Evolutionary conservation across 2,329 filamentous ascomycete genomes (phyloP).

Genomic region (Fusarium chaquense): DNA sequence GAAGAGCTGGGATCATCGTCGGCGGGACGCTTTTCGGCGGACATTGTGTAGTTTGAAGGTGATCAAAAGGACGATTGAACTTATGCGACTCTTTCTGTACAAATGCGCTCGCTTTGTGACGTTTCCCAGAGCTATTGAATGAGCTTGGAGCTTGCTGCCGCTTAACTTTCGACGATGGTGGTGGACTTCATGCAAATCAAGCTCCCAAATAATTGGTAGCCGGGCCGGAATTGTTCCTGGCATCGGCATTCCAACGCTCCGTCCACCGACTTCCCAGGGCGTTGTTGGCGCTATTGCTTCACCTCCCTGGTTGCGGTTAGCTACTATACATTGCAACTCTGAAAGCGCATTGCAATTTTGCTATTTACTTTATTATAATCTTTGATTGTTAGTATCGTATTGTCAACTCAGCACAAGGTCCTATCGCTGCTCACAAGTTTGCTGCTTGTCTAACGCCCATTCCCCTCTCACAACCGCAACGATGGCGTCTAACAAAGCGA

Average conservation of each 20-base stretch:
- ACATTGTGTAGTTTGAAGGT: slow-evolving; percentile 69
- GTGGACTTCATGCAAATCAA: slow-evolving; percentile 39
- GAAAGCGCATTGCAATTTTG: not conserved
- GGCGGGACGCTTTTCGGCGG: slow-evolving; percentile 91
- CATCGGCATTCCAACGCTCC: slow-evolving; percentile 41
- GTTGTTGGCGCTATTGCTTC: slow-evolving; percentile 38
- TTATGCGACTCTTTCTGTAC: slow-evolving; percentile 23
- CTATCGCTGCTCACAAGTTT: not conserved
- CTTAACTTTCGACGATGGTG: slow-evolving; percentile 24
- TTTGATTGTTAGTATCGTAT: not conserved
- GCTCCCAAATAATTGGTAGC: slow-evolving; percentile 46
- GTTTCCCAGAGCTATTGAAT: slow-evolving; percentile 16
- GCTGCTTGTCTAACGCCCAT: slow-evolving; percentile 2
- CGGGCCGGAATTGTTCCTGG: slow-evolving; percentile 55
- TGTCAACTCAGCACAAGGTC: not conserved
- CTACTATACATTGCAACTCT: slow-evolving; percentile 9
- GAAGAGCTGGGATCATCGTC: slow-evolving; percentile 82
- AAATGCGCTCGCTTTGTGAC: slow-evolving; percentile 13
- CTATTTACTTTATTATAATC: not conserved
- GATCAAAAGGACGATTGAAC: not conserved
- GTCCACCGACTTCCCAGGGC: slow-evolving; percentile 42
- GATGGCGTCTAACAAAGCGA: slow-evolving; percentile 72
- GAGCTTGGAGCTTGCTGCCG: slow-evolving; percentile 32
- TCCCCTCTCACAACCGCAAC: slow-evolving; percentile 30
- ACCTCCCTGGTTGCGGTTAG: slow-evolving; percentile 26